Base-by-base conservation (phyloP, 2,329 filamentous ascomycete species). In the Nigrospora oryzae region DNA sequence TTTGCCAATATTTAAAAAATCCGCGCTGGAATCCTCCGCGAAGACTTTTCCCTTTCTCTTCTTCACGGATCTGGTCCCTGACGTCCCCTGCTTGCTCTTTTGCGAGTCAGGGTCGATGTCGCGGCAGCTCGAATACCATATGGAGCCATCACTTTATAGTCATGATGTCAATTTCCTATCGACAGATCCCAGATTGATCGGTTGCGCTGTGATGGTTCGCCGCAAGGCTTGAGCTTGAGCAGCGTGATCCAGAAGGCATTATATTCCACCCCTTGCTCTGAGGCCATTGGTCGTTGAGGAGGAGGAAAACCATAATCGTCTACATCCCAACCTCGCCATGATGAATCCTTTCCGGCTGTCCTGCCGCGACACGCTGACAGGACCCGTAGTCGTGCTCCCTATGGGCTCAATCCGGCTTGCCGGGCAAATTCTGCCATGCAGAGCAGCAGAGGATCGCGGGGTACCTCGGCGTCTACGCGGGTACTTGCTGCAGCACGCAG, bases 261-360 rank as follows among this genome's bases (percentile, higher is more conserved):
- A 90, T 89, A 91, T 91, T 91, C 85, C 86, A 82, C 74, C 69
- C 83, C 87, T 80, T 77, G 88, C 89, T 80, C 86, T 81, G 77
- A 93, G 86, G 79, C 84, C 87, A 83, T 94, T 73, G 87, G 85
- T 81, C 78, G 56, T 70, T 95, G 86, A 91, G 79, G 87, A 83
- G 85, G 79, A 83, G 85, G 86, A 83, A 79, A 91, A 91, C 85
- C 87, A 90, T 91, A 79, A 77, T 73, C 53, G 73, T 74, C 81
- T 81, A 87, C 81, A 88, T 83, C 31, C 16, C 13, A 4, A 28
- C 7, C 5, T 10, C 10, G 23, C 23, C 23, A 28, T 28, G 10
- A 28, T 10, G 23, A 10, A 2, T 6, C 7, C 23, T 28, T 28
- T 28, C 7, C 19, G 19, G 19, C 19, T 6, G 23, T 10, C 8